phyloP scores from a whole-genome alignment of 2,329 filamentous ascomycete genomes.

The Immersiporthe knoxdaviesiana region DNA sequence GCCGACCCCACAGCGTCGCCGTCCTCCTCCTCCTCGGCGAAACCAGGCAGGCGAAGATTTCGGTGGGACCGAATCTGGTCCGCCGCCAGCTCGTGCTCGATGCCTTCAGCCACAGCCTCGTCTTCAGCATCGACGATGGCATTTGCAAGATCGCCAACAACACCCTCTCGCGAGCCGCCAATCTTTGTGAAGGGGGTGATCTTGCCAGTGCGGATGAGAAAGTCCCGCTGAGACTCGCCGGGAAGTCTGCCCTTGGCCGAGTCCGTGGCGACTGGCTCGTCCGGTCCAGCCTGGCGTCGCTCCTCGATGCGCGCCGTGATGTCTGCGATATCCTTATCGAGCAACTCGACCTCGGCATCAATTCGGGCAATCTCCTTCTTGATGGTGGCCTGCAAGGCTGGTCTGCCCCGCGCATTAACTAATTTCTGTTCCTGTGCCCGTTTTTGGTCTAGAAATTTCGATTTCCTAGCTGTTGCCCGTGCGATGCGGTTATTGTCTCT shows the following conservation, averaged over 20 bases:
- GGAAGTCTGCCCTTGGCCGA: slow-evolving; percentile 65
- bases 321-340: slow-evolving; percentile 75
- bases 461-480: slow-evolving; percentile 56
- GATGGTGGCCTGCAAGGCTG: slow-evolving; percentile 58
- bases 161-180: slow-evolving; percentile 63
- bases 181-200: slow-evolving; percentile 94
- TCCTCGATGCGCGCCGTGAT: slow-evolving; percentile 82
- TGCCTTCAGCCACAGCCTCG: slow-evolving; percentile 60
- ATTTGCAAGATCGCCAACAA: slow-evolving; percentile 73
- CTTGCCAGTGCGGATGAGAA: slow-evolving; percentile 91
- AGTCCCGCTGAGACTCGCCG: slow-evolving; percentile 84
- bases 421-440: slow-evolving; percentile 55
- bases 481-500: slow-evolving; percentile 65
- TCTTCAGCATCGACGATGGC: slow-evolving; percentile 83
- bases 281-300: slow-evolving; percentile 61
- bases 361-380: slow-evolving; percentile 69
- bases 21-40: slow-evolving; percentile 55
- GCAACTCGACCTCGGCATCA: slow-evolving; percentile 63
- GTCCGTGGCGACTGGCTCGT: slow-evolving; percentile 45
- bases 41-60: slow-evolving; percentile 73
- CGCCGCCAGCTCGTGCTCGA: slow-evolving; percentile 45
- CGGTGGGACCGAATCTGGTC: slow-evolving; percentile 68
- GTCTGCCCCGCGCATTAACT: slow-evolving; percentile 48
- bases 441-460: slow-evolving; percentile 68
- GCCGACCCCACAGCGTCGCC: slow-evolving; percentile 38